Base-by-base conservation (phyloP, 306 rosid genomes). In the Castanospermum australe region DNA sequence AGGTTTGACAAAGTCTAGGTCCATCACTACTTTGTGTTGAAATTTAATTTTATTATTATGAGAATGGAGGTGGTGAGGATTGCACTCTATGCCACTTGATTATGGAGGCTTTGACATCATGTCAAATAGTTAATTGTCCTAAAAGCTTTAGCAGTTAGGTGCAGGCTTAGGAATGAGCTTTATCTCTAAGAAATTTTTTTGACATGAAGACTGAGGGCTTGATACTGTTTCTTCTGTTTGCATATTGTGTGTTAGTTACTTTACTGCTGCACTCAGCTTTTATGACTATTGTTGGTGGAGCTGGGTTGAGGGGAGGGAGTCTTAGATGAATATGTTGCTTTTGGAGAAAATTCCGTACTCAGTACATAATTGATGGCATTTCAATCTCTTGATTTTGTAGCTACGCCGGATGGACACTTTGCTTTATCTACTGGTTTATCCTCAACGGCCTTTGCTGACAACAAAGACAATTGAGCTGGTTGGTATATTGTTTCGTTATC, bases 401-500 rank as follows among this genome's bases (percentile, higher is more conserved):
- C 89, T 94, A 13, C 13, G 62, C 22, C 93, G 97, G 67, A 91
- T 86, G 89, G 99, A 94, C 88, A 80, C 92, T 4, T 76, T 94
- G 80, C 97, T 94, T 69, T 92, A 92, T 86, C 88, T 94, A 32
- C 85, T 94, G 81, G 97, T 94, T 81, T 94, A 94, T 87, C 99
- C 99, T 76, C 99, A 94, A 67, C 87, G 94, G 6, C 99, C 99
- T 71, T 83, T 94, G 44, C 86, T 94, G 82, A 94, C 99, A 68
- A 94, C 99, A 59, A 89, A 83, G 79, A 82, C 97, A 66, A 94
- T 94, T 79, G 99, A 94, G 87, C 89, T 94, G 97, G 98, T 94
- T 77, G 63, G 98, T 89, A 70, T 62, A 30, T 42, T 61, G 33
- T 79, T 68, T 78, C 25, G 22, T 75, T 60, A 13, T 81, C 48